Evolutionary conservation across 148 eudicot genomes (phyloP), one percentile per base, ranked within the genome.

Genomic region (Agrostemma githago): DNA sequence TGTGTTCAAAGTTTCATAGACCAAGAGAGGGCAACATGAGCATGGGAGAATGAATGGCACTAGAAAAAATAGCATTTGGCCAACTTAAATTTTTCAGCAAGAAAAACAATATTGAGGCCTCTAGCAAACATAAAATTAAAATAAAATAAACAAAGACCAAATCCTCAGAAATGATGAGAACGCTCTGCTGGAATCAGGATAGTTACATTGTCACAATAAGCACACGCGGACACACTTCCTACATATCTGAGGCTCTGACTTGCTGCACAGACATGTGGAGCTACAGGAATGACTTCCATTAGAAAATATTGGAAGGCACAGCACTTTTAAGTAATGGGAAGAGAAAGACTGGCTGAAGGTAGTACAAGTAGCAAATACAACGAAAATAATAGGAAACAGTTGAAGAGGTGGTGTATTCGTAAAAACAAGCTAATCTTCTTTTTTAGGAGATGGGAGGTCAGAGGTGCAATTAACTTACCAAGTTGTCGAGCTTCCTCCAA

Each of bases 401-500:
- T 9, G 42, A 56, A 56, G 40, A 16, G 5, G 48, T 14, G 42
- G 42, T 6, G 9, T 60, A 19, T 60, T 60, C 26, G 2, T 60
- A n/a, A 8, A 21, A 26, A 62, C 66, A 26, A 26, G 41, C 38
- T 63, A 6, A 11, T 34, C 4, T 38, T 10, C 17, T 37, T 26
- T 12, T 63, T 37, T 5, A 26, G 34, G 34, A 26, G 34, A 26
- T 26, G 34, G 16, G 40, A 63, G 43, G n/a, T 61, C 21, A 61
- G 2, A 19, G 1, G 39, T 38, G 54, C 4, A 43, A 74, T 21
- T 21, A 48, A 59, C 70, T 75, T 87, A 92, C 98, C 98, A 60
- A 94, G 91, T 67, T 89, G 90, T 1, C 96, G 91, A 72, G 98
- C 98, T 72, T 91, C 97, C 82, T 94, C 97, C 41, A 94, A 77